phyloP scores from a whole-genome alignment of 1,139 yeast genomes.

The Hanseniaspora uvarum region DNA sequence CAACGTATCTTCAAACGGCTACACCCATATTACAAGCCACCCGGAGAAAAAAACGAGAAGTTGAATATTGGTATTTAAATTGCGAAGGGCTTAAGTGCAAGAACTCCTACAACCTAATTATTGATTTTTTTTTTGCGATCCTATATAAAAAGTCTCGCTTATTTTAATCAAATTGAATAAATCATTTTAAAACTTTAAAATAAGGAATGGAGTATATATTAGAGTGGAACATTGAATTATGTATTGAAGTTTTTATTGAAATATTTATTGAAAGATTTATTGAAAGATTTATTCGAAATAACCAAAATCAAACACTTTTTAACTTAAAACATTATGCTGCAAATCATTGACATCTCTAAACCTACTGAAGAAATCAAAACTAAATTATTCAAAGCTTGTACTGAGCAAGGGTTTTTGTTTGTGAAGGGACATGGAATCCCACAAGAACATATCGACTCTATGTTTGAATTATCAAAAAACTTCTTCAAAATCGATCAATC shows the following conservation, averaged over 20 bases:
- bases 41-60: not conserved
- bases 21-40: not conserved
- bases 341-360: conserved; percentile 48
- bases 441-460: conserved; percentile 44
- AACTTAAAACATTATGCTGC: conserved; percentile 33
- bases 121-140: not conserved
- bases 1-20: not conserved
- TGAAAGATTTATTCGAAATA: too few species aligned
- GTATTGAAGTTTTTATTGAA: too few species aligned
- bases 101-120: not conserved
- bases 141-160: not conserved
- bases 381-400: conserved; percentile 52
- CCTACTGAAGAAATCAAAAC: conserved; percentile 39
- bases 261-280: too few species aligned
- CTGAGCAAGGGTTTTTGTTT: conserved; percentile 59
- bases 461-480: conserved; percentile 45
- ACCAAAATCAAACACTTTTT: not conserved
- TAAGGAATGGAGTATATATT: too few species aligned
- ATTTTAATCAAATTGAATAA: not conserved
- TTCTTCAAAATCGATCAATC: conserved; percentile 41
- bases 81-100: too few species aligned
- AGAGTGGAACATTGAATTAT: too few species aligned
- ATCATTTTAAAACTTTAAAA: too few species aligned
- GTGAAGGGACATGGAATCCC: conserved; percentile 63
- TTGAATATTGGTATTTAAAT: too few species aligned